A percentile compares a stretch with the other conserved stretches of the same genome.
Conservation (phyloP, 495 filamentous ascomycete genomes). For the Achaetomiella virescens region DNA sequence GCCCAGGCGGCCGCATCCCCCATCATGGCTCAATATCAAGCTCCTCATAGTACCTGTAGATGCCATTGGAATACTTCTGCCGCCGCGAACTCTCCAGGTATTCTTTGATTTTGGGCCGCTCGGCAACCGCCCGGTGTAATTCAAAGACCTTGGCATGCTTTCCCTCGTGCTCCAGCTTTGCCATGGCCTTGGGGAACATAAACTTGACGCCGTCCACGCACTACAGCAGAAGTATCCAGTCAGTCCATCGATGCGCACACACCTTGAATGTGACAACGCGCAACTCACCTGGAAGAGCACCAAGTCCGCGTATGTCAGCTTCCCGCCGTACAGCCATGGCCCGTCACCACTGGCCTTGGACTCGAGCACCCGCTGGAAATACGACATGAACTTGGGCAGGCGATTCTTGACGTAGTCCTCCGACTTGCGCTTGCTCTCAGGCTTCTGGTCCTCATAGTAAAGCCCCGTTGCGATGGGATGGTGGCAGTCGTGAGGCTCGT, state of each 20-base stretch:
- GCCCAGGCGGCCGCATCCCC: too few relatives aligned
- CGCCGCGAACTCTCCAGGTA: conserved; percentile 56
- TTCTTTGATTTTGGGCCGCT: conserved; percentile 46
- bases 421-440: conserved; percentile 45
- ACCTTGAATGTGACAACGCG: background rate
- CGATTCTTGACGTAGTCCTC: conserved; percentile 50
- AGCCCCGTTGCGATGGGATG: conserved; percentile 51
- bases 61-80: conserved; percentile 46
- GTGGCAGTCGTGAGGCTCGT: conserved; percentile 63
- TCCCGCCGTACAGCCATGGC: conserved; percentile 52
- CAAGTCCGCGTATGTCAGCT: conserved; percentile 60
- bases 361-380: conserved; percentile 56
- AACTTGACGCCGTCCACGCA: conserved; percentile 47
- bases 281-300: conserved; percentile 56
- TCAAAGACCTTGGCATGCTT: conserved; percentile 47
- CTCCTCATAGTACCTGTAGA: conserved; percentile 60
- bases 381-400: conserved; percentile 59
- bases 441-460: conserved; percentile 66
- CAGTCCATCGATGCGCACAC: background rate
- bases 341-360: conserved; percentile 49
- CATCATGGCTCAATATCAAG: conserved; percentile 41
- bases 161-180: conserved; percentile 37
- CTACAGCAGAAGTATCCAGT: conserved; percentile 15
- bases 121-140: conserved; percentile 51
- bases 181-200: conserved; percentile 58